Evolutionary conservation across 2,329 filamentous ascomycete species (phyloP).

Genomic region (Aspergillus arachidicola): DNA sequence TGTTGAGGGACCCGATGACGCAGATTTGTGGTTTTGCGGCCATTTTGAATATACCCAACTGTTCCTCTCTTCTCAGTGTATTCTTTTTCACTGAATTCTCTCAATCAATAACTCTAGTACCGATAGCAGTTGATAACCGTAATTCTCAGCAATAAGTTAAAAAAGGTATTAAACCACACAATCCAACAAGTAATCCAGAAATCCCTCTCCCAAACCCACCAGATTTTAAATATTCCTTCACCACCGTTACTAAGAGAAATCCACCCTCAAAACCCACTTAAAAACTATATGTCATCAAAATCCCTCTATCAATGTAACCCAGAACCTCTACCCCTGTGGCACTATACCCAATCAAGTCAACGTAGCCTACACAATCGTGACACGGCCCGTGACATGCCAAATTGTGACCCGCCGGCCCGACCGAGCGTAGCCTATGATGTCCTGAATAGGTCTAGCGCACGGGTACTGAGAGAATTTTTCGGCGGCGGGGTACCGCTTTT

Average conservation of each 20-base stretch:
- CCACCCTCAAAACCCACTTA: background rate
- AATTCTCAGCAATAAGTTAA: background rate
- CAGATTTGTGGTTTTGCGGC: background rate
- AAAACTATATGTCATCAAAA: background rate
- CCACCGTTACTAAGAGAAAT: background rate
- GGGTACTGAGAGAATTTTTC: background rate
- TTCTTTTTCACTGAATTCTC: background rate
- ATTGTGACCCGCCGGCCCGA: background rate
- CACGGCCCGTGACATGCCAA: background rate
- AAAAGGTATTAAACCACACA: background rate
- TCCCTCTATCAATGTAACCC: too few species aligned
- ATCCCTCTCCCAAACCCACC: background rate
- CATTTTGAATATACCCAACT: background rate
- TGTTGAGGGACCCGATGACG: constrained; percentile 90
- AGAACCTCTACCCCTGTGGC: too few species aligned
- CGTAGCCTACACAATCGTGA: background rate
- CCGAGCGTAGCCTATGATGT: background rate
- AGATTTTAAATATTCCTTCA: background rate
- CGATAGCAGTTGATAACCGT: background rate
- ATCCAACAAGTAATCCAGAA: too few species aligned
- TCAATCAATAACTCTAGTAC: background rate
- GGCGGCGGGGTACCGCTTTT: background rate
- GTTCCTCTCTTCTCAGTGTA: background rate
- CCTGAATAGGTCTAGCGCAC: background rate
- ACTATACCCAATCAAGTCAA: background rate